A percentile compares a stretch with the other conserved stretches of the same genome.
Conservation (phyloP, 768 basidiomycete genomes). For the Lentinus tigrinus region DNA sequence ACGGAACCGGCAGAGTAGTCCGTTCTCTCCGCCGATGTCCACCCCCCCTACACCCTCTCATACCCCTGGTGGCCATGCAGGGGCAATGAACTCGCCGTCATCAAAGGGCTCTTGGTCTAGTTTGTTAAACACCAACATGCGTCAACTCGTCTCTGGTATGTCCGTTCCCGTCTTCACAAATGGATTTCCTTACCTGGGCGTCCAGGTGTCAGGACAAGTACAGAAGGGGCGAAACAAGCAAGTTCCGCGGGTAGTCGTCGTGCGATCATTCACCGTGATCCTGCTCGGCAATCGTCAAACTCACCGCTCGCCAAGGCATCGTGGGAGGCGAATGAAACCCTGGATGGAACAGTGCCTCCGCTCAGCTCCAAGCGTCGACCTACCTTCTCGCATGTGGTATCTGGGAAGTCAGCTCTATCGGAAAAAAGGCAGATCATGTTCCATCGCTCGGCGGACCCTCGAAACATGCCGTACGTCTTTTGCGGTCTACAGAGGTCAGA, state of each 20-base stretch:
- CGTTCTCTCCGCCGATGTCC: conserved; percentile 45
- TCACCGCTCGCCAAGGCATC: conserved; percentile 36
- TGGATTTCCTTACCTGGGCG: conserved; percentile 18
- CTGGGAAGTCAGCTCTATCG: conserved; percentile 28
- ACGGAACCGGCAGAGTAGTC: conserved; percentile 33
- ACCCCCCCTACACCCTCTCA: conserved; percentile 39
- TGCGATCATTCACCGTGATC: conserved; percentile 1
- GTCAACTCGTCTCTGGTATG: conserved; percentile 64
- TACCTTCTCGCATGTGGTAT: conserved; percentile 42
- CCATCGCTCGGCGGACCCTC: conserved; percentile 25
- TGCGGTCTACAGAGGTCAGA: background rate
- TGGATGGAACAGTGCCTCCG: conserved; percentile 36
- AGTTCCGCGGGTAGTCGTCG: conserved; percentile 1
- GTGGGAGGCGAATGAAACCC: conserved; percentile 25
- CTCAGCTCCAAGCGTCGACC: conserved; percentile 43
- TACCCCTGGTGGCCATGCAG: conserved; percentile 32
- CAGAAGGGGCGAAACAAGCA: conserved; percentile 1
- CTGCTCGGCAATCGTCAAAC: conserved; percentile 7
- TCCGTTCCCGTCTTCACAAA: conserved; percentile 18
- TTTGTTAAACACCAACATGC: conserved; percentile 65
- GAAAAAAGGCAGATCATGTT: conserved; percentile 42
- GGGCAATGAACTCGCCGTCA: conserved; percentile 58
- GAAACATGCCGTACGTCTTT: conserved; percentile 15
- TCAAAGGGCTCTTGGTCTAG: conserved; percentile 77
- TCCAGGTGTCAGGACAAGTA: conserved; percentile 25